Conservation (phyloP, 2,329 filamentous ascomycete species). For the Aspergillus fumigatus region DNA sequence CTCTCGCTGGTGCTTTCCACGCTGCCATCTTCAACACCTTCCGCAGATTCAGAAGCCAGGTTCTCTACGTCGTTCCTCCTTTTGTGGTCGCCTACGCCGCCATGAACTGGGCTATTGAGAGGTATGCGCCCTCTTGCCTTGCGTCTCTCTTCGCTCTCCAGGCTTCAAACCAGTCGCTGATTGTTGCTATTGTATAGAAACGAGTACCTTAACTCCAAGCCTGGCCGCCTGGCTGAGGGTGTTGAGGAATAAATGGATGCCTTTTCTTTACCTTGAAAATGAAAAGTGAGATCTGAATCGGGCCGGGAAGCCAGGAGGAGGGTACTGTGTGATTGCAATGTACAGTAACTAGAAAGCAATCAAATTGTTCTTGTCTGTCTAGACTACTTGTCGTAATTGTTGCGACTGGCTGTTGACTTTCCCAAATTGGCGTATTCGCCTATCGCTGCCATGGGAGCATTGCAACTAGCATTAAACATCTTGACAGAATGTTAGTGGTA, state of each 20-base stretch:
- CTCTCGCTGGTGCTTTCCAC: slow-evolving; percentile 70
- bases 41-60: slow-evolving; percentile 78
- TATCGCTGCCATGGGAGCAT: background rate
- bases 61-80: slow-evolving; percentile 83
- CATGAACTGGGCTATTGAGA: slow-evolving; percentile 87
- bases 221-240: slow-evolving; percentile 37
- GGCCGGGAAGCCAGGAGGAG: slow-evolving; percentile 10
- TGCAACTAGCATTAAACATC: background rate
- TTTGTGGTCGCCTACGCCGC: slow-evolving; percentile 72
- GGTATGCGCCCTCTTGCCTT: slow-evolving; percentile 53
- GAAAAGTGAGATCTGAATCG: background rate
- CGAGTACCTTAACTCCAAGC: slow-evolving; percentile 49
- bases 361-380: slow-evolving; percentile 9
- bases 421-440: background rate
- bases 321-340: slow-evolving; percentile 31
- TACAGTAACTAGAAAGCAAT: slow-evolving; percentile 42
- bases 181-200: slow-evolving; percentile 33
- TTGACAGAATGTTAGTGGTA: background rate
- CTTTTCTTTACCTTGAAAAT: slow-evolving; percentile 1
- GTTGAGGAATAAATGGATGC: slow-evolving; percentile 29
- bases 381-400: background rate
- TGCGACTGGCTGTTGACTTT: background rate
- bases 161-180: background rate
- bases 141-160: background rate
- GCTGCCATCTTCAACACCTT: slow-evolving; percentile 94